Evolutionary conservation across 495 filamentous ascomycete genomes (phyloP).

Genomic region (Chaetomium fimeti): DNA sequence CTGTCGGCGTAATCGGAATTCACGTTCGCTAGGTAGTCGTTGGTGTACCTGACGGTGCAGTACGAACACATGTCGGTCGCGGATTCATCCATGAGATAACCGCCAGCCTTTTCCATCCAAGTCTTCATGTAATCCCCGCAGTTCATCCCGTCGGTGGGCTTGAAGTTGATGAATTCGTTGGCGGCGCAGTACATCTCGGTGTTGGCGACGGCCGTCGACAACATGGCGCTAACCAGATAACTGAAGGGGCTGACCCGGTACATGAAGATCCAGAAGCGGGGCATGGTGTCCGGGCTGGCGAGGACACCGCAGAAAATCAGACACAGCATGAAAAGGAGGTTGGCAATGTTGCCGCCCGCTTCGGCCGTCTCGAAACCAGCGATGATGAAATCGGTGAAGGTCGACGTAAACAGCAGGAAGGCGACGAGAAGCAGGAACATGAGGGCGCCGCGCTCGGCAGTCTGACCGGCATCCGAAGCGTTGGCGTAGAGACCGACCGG

Average conservation of each 20-base stretch:
- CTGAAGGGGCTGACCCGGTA: slow-evolving; percentile 75
- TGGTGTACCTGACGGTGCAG: slow-evolving; percentile 60
- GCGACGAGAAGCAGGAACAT: slow-evolving; percentile 65
- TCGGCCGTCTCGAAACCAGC: slow-evolving; percentile 66
- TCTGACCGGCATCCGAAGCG: slow-evolving; percentile 55
- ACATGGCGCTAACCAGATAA: slow-evolving; percentile 63
- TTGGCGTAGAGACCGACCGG: slow-evolving; percentile 75
- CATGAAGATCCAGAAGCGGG: slow-evolving; percentile 84
- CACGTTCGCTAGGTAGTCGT: slow-evolving; percentile 57
- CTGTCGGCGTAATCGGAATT: slow-evolving; percentile 54
- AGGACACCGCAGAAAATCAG: slow-evolving; percentile 76
- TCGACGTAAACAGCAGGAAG: slow-evolving; percentile 69
- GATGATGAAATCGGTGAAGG: slow-evolving; percentile 67
- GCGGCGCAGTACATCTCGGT: slow-evolving; percentile 56
- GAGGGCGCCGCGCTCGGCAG: slow-evolving; percentile 59
- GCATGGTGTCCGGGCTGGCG: slow-evolving; percentile 58
- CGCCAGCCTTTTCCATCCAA: slow-evolving; percentile 50
- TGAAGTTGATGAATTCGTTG: slow-evolving; percentile 59
- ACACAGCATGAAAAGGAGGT: slow-evolving; percentile 64
- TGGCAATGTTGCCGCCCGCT: slow-evolving; percentile 63
- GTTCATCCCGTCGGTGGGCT: slow-evolving; percentile 50
- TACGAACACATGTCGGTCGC: slow-evolving; percentile 57
- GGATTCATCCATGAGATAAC: slow-evolving; percentile 54
- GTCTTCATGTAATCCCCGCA: slow-evolving; percentile 58
- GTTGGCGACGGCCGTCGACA: slow-evolving; percentile 63